A percentile compares a stretch with the other conserved stretches of the same genome.
phyloP scores from a whole-genome alignment of 352 stramenopile genomes.

The Phytophthora nicotianae region DNA sequence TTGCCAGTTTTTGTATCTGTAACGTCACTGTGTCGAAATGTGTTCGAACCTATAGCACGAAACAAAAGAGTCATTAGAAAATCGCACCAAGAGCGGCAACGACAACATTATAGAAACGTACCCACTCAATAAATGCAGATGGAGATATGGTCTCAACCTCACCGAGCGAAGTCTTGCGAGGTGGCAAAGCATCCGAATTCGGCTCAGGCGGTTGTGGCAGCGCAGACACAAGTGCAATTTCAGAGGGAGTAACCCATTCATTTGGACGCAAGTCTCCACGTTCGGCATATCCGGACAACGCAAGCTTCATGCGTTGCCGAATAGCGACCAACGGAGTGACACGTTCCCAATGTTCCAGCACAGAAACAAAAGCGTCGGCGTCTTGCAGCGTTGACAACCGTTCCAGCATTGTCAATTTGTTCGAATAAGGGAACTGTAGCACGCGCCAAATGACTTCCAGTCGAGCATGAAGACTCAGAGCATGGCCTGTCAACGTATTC shows the following conservation, averaged over 20 bases:
- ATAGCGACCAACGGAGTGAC: slow-evolving; percentile 44
- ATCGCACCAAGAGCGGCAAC: background rate
- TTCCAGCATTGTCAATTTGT: slow-evolving; percentile 68
- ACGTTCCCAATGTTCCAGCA: slow-evolving; percentile 58
- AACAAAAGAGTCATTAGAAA: background rate
- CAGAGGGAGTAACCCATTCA: slow-evolving; percentile 40
- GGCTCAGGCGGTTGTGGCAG: slow-evolving; percentile 21
- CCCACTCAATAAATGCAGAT: slow-evolving; percentile 47
- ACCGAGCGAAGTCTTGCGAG: slow-evolving; percentile 7
- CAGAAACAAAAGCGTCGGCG: slow-evolving; percentile 44
- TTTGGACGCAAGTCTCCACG: slow-evolving; percentile 31
- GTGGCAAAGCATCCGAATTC: slow-evolving; percentile 1
- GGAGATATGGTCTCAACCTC: slow-evolving; percentile 38
- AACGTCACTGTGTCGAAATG: slow-evolving; percentile 53
- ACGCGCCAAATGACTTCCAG: slow-evolving; percentile 60
- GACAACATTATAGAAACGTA: slow-evolving; percentile 19
- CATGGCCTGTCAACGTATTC: slow-evolving; percentile 41
- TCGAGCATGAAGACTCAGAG: slow-evolving; percentile 53
- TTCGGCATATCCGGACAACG: slow-evolving; percentile 44
- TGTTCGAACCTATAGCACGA: slow-evolving; percentile 36
- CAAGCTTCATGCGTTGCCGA: slow-evolving; percentile 55
- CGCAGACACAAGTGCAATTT: slow-evolving; percentile 45
- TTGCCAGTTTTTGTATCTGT: slow-evolving; percentile 42
- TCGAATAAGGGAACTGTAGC: slow-evolving; percentile 69
- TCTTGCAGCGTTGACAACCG: slow-evolving; percentile 61